Evolutionary conservation across 2,329 filamentous ascomycete genomes (phyloP), one percentile per base, ranked within the genome.

Genomic region (Pseudopithomyces maydicus): DNA sequence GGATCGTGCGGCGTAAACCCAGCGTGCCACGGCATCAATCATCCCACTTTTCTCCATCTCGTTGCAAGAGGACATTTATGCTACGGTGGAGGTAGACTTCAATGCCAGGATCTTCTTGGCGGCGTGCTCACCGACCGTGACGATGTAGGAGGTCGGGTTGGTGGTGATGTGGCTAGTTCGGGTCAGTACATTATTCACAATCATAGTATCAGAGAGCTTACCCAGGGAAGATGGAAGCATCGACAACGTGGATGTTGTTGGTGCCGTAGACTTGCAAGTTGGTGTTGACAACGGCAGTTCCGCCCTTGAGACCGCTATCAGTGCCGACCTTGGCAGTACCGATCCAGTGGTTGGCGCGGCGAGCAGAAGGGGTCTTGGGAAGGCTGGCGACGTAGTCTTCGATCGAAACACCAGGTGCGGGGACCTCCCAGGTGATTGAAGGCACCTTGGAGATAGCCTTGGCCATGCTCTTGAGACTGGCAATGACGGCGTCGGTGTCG

Each of bases 401-500:
- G 5, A 84, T 82, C 0, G 82, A 83, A 10, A 78, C 78, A 51
- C 81, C 73, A 1, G 81, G 64, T 1, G 68, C 54, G 0, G 87
- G 87, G 47, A 83, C 80, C 42, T 84, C 76, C 70, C 84, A 84
- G n/a, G 79, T 82, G 19, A 90, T 81, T 47, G 79, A 77, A 14
- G 81, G 73, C 44, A 88, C 80, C 32, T 78, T 81, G 32, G 78
- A 76, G 17, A 90, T 77, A 2, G 85, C 80, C 1, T 78, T 73
- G 48, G 84, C 78, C 55, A 90, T 73, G 59, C 84, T 85, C 74
- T 89, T 82, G 67, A 90, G 84, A 23, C 86, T 85, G 46, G 81
- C 78, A 49, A 87, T 84, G n/a, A 89, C 85, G n/a, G 86, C 85
- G 46, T 82, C 81, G 20, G 84, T 80, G 72, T 90, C 88, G 54